Evolutionary conservation across 108 stramenopile genomes (phyloP).

Genomic region (Fragilaria crotonensis): DNA sequence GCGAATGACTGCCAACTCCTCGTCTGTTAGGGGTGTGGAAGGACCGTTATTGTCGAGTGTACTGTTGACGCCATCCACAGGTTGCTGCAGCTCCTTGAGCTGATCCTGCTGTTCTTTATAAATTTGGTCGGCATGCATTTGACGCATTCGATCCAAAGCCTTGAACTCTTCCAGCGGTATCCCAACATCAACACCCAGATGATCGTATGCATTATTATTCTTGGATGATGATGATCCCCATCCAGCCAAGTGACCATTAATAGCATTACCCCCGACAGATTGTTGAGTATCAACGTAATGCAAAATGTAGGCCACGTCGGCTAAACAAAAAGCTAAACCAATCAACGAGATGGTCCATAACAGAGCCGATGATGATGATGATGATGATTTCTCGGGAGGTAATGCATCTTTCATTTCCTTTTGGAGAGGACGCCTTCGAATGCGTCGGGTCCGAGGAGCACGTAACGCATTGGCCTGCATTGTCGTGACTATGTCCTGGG

Average conservation of each 20-base stretch:
- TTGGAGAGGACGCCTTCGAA: neutral
- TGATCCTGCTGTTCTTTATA: neutral
- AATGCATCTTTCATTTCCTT: neutral
- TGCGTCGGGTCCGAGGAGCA: neutral
- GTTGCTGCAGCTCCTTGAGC: neutral
- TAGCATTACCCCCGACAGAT: neutral
- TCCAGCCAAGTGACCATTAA: neutral
- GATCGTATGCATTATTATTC: neutral
- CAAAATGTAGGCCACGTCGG: conserved; percentile 3
- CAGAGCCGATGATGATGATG: neutral
- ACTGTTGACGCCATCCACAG: no score
- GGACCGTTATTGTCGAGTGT: no score
- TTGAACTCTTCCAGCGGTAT: neutral
- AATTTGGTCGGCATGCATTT: neutral
- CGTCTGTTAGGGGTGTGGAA: neutral
- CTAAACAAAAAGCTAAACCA: neutral
- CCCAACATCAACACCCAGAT: neutral
- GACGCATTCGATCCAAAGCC: neutral
- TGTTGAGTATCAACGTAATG: neutral
- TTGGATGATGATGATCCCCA: no score
- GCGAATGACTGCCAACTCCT: neutral
- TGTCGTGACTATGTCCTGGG: no score
- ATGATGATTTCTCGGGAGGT: neutral
- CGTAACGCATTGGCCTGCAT: neutral
- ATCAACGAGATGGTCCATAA: conserved; percentile 1